These are phyloP conservation scores for Aspergillus biplanus DNA, from an alignment of 495 filamentous ascomycete species.

Conservation along the genomic window DNA sequence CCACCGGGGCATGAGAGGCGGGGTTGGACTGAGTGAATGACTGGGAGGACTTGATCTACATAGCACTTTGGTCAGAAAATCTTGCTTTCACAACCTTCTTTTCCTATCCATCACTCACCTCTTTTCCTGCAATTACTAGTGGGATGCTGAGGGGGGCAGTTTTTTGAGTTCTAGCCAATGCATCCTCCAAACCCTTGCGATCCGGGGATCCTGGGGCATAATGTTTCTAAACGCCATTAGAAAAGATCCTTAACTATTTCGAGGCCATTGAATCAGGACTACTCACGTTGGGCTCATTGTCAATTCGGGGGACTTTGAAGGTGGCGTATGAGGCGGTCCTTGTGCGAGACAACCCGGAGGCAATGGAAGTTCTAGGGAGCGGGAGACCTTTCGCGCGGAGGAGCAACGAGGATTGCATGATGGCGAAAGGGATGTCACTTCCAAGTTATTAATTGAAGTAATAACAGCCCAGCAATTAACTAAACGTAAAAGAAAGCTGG, in stretches of 20 bases:
- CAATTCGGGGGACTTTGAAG: conserved; percentile 85
- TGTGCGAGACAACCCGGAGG: conserved; percentile 27
- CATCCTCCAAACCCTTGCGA: conserved; percentile 70
- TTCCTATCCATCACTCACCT: conserved; percentile 49
- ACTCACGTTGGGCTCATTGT: conserved; percentile 93
- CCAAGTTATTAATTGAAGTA: neutral
- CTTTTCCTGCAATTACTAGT: conserved; percentile 75
- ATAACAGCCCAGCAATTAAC: neutral
- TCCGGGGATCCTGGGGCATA: conserved; percentile 82
- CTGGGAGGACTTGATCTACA: conserved; percentile 41
- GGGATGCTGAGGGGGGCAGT: conserved; percentile 71
- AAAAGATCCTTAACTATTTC: neutral
- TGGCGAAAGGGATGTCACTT: conserved; percentile 14
- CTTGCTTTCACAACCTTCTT: neutral
- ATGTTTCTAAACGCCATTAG: conserved; percentile 63
- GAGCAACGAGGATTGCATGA: conserved; percentile 41
- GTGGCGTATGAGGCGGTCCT: conserved; percentile 63
- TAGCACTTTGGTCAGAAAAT: neutral
- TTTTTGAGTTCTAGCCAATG: conserved; percentile 63
- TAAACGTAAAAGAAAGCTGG: conserved; percentile 2
- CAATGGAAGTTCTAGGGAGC: conserved; percentile 26
- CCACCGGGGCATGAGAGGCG: conserved; percentile 72
- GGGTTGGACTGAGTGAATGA: conserved; percentile 69
- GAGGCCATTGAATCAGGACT: neutral
- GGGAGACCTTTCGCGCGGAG: conserved; percentile 39